These are phyloP conservation scores for Podaxis mareebaensis DNA, from an alignment of 768 basidiomycete genomes.

Conservation along the genomic window DNA sequence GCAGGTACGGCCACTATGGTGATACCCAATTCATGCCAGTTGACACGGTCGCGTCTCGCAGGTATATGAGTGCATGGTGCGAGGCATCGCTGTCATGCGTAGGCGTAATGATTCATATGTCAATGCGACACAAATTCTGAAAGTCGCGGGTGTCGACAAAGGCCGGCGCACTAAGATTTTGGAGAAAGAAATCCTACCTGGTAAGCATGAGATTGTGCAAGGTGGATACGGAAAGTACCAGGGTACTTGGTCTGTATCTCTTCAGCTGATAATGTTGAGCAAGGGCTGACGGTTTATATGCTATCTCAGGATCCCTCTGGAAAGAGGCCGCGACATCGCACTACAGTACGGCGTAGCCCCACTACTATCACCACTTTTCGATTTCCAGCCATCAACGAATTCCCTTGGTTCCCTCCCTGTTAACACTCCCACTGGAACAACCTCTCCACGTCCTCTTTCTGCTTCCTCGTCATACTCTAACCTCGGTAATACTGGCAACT, in stretches of 20 bases:
- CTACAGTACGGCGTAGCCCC: slow-evolving; percentile 89
- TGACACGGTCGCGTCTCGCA: slow-evolving; percentile 47
- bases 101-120: slow-evolving; percentile 92
- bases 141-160: slow-evolving; percentile 98
- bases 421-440: slow-evolving; percentile 43
- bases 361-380: slow-evolving; percentile 87
- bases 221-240: slow-evolving; percentile 99
- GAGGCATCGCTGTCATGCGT: slow-evolving; percentile 98
- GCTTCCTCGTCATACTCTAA: slow-evolving; percentile 69
- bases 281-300: slow-evolving; percentile 17
- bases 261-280: slow-evolving; percentile 15
- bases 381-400: slow-evolving; percentile 80
- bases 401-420: slow-evolving; percentile 70
- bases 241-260: slow-evolving; percentile 83
- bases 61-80: slow-evolving; percentile 98
- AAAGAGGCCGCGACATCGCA: slow-evolving; percentile 91
- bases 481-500: slow-evolving; percentile 45
- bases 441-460: slow-evolving; percentile 65
- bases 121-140: slow-evolving; percentile 98
- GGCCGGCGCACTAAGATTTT: slow-evolving; percentile 94
- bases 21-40: slow-evolving; percentile 18
- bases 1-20: slow-evolving; percentile 48
- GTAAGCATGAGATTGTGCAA: slow-evolving; percentile 97
- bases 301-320: slow-evolving; percentile 84
- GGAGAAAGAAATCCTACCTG: slow-evolving; percentile 94